Percentiles rank a stretch among this genome's conserved stretches.
phyloP scores from a whole-genome alignment of 176 grass and related monocot genomes.

The Olyra latifolia region DNA sequence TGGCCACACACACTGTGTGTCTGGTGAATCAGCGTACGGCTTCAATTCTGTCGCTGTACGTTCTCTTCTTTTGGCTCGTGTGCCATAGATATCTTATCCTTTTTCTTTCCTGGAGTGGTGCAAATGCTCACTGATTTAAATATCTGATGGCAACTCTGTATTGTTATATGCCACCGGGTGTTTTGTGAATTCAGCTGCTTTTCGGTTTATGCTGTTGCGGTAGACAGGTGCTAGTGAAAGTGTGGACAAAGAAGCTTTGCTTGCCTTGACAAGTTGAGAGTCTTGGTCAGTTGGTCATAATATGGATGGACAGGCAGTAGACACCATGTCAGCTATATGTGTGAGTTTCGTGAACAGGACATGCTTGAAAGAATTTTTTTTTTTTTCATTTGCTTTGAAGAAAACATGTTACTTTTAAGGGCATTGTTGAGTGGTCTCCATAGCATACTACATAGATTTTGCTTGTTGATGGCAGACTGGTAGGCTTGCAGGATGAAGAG shows the following conservation, averaged over 20 bases:
- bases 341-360: no score
- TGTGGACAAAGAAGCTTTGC: neutral
- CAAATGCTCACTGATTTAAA: neutral
- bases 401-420: no score
- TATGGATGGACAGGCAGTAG: neutral
- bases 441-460: no score
- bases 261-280: neutral
- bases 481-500: no score
- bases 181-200: neutral
- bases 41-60: neutral
- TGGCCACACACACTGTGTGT: neutral
- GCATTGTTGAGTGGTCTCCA: no score
- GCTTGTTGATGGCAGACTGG: no score
- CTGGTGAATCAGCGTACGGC: neutral
- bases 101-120: neutral
- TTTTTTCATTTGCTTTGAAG: no score
- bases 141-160: no score
- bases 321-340: neutral
- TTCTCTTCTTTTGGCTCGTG: neutral
- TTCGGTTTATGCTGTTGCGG: neutral
- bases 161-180: no score
- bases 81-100: neutral
- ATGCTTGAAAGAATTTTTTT: no score
- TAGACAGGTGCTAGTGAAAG: neutral
- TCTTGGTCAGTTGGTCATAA: no score